These are phyloP conservation scores for Fusarium albosuccineum DNA, from an alignment of 2,329 filamentous ascomycete genomes.

Conservation along the genomic window DNA sequence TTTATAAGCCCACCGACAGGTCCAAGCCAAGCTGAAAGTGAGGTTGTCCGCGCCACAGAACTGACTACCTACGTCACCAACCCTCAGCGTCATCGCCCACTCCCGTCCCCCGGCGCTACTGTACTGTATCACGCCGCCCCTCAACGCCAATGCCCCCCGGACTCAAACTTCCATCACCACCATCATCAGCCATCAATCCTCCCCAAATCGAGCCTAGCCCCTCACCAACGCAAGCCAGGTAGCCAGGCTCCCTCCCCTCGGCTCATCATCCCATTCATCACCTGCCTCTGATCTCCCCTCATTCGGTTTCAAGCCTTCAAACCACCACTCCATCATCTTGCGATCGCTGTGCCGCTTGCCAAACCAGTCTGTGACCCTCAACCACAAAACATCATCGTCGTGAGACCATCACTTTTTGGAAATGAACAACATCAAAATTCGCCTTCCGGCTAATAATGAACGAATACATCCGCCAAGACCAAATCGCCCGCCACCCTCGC, in stretches of 20 bases:
- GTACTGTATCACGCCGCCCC: slow-evolving; percentile 11
- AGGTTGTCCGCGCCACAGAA: slow-evolving; percentile 37
- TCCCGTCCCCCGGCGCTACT: neutral
- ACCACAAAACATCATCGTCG: slow-evolving; percentile 12
- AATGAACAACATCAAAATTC: slow-evolving; percentile 7
- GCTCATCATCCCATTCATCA: slow-evolving; percentile 26
- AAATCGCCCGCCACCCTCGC: slow-evolving; percentile 1
- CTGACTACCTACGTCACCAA: slow-evolving; percentile 45
- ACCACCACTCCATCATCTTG: slow-evolving; percentile 7
- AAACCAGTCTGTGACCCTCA: neutral
- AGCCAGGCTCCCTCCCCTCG: slow-evolving; percentile 11
- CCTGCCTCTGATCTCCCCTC: slow-evolving; percentile 1
- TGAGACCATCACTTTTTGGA: slow-evolving; percentile 10
- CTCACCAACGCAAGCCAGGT: neutral
- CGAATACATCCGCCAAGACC: slow-evolving; percentile 14
- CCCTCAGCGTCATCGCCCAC: slow-evolving; percentile 39
- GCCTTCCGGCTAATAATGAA: neutral
- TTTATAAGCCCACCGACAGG: slow-evolving; percentile 4
- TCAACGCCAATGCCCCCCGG: slow-evolving; percentile 15
- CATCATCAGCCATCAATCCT: slow-evolving; percentile 30
- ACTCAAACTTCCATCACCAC: slow-evolving; percentile 21
- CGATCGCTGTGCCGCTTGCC: slow-evolving; percentile 18
- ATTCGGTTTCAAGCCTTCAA: slow-evolving; percentile 17
- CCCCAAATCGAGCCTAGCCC: slow-evolving; percentile 29
- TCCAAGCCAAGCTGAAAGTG: slow-evolving; percentile 18